A percentile compares a stretch with the other conserved stretches of the same genome.
Conservation (phyloP, 352 stramenopile species). For the Phytophthora pisi region DNA sequence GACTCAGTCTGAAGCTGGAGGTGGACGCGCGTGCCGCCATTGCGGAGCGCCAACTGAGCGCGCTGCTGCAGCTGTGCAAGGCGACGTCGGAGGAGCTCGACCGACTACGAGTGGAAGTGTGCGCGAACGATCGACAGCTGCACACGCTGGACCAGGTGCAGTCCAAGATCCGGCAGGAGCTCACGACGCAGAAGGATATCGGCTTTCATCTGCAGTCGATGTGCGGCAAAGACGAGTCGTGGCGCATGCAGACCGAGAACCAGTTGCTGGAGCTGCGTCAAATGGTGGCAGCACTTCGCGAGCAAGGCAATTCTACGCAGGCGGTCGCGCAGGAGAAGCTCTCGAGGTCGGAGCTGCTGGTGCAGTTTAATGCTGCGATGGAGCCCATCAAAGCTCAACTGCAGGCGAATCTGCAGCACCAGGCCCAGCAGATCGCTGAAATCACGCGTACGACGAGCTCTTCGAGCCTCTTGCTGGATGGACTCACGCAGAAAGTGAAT, state of each 20-base stretch:
- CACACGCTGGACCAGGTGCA: slow-evolving; percentile 82
- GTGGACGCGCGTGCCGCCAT: slow-evolving; percentile 79
- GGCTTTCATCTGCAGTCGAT: slow-evolving; percentile 81
- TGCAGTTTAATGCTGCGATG: slow-evolving; percentile 84
- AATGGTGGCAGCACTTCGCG: slow-evolving; percentile 68
- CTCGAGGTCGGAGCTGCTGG: slow-evolving; percentile 67
- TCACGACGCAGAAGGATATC: slow-evolving; percentile 85
- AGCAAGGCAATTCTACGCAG: slow-evolving; percentile 73
- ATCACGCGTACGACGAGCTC: slow-evolving; percentile 63
- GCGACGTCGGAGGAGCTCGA: slow-evolving; percentile 76
- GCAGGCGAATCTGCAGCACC: slow-evolving; percentile 74
- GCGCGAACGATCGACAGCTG: slow-evolving; percentile 71
- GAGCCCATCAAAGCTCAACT: slow-evolving; percentile 82
- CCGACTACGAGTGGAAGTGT: slow-evolving; percentile 70
- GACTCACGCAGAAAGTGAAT: slow-evolving; percentile 70
- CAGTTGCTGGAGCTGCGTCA: slow-evolving; percentile 79
- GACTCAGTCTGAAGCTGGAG: slow-evolving; percentile 82
- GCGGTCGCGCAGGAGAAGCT: slow-evolving; percentile 74
- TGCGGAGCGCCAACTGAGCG: slow-evolving; percentile 78
- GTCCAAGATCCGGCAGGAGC: slow-evolving; percentile 74
- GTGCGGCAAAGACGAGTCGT: slow-evolving; percentile 87
- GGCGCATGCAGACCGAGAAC: slow-evolving; percentile 85
- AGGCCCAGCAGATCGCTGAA: slow-evolving; percentile 77
- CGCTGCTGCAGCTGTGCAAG: slow-evolving; percentile 76
- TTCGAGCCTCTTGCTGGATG: slow-evolving; percentile 61